Conservation (phyloP, 345 rosid genomes). For the Triadica sebifera region DNA sequence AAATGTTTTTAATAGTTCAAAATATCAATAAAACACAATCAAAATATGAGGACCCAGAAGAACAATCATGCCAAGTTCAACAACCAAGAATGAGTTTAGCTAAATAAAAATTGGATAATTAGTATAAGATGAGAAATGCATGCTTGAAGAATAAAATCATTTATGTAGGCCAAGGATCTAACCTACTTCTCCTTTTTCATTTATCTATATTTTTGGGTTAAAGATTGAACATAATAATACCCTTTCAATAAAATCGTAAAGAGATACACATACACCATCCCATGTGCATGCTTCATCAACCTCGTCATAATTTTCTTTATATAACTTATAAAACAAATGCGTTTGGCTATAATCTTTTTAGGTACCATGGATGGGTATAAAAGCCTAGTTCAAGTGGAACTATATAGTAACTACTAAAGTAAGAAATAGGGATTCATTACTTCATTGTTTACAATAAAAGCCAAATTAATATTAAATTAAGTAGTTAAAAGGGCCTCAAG, state of each 20-base stretch:
- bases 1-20: too few species aligned
- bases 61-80: too few species aligned
- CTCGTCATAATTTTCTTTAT: neutral
- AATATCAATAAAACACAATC: too few species aligned
- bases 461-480: conserved; percentile 11
- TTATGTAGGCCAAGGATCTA: conserved; percentile 36
- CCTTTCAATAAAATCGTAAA: conserved; percentile 23
- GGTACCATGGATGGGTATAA: conserved; percentile 27
- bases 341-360: conserved; percentile 17
- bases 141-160: conserved; percentile 29
- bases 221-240: conserved; percentile 5
- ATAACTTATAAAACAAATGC: conserved; percentile 13
- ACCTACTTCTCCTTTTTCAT: conserved; percentile 9
- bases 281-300: conserved; percentile 43
- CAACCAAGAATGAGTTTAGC: too few species aligned
- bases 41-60: too few species aligned
- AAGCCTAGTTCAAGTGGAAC: conserved; percentile 34
- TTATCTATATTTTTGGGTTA: conserved; percentile 6
- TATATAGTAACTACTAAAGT: conserved; percentile 11
- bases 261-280: conserved; percentile 29
- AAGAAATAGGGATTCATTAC: conserved; percentile 10
- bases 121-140: conserved; percentile 12
- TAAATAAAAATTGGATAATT: neutral
- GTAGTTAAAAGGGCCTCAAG: neutral
- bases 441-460: conserved; percentile 19